Evolutionary conservation across 768 basidiomycete genomes (phyloP).

Genomic region (Mycena polygramma): DNA sequence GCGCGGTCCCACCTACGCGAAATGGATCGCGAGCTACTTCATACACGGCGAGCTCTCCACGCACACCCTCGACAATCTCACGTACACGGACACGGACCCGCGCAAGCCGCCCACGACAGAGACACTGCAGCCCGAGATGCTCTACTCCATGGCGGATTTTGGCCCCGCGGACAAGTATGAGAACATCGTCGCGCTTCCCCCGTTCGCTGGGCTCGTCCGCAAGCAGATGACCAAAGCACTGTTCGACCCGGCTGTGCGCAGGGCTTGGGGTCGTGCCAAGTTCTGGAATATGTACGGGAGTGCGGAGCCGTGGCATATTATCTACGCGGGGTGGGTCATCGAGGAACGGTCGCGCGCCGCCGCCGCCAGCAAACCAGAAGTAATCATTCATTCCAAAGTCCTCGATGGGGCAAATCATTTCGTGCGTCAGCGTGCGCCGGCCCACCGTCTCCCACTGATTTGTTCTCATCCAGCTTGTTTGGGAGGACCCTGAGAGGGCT

Average conservation of each 20-base stretch:
- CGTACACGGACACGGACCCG: conserved; percentile 17
- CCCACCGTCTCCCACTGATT: neutral
- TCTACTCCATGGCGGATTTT: conserved; percentile 28
- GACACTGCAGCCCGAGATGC: conserved; percentile 13
- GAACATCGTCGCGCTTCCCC: conserved; percentile 17
- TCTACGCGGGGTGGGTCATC: conserved; percentile 37
- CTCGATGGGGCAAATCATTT: conserved; percentile 41
- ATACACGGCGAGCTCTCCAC: conserved; percentile 36
- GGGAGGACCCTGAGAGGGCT: conserved; percentile 36
- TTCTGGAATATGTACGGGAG: conserved; percentile 34
- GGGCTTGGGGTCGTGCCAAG: conserved; percentile 19
- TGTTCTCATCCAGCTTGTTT: conserved; percentile 25
- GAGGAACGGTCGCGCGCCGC: conserved; percentile 34
- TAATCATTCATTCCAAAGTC: conserved; percentile 32
- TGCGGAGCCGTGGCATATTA: conserved; percentile 29
- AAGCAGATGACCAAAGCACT: conserved; percentile 29
- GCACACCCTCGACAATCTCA: conserved; percentile 21
- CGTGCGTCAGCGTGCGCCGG: conserved; percentile 29
- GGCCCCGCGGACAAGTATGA: conserved; percentile 34
- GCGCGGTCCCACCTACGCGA: conserved; percentile 34
- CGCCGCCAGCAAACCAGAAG: conserved; percentile 10
- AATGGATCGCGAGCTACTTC: conserved; percentile 42
- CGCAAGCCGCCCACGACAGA: conserved; percentile 21
- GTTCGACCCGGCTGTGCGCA: conserved; percentile 29
- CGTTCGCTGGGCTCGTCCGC: conserved; percentile 7